Base-by-base conservation (phyloP, 2,329 filamentous ascomycete species). In the Chaetomiaceae sp. region DNA sequence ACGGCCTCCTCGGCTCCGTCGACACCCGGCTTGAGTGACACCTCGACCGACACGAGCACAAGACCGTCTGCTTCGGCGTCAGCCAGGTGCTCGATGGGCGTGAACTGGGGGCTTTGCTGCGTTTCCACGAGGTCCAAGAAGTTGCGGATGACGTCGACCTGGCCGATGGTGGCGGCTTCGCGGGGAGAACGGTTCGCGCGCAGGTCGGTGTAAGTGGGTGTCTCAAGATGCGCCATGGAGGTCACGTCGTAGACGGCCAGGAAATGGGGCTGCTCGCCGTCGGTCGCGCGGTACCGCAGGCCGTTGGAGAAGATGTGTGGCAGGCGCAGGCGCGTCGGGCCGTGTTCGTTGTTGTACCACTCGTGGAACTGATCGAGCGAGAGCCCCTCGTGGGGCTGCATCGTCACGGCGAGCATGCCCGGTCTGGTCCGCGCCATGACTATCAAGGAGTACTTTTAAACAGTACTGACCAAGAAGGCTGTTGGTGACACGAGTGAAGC, bases 311-410 rank as follows among this genome's bases (percentile, higher is more conserved):
- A 80, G 61, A 90, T 81, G 58, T 84, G 81, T 4, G 86, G 79
- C 12, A 94, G 69, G 39, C 87, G 83, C 6, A 94, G 76, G 38
- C 88, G 84, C 14, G 82, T 79, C 15, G 88, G 88, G 44, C 88
- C 88, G 68, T 95, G 88, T 69, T 95, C 88, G 65, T 89, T 93
- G 70, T 94, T 90, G 72, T 95, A 95, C 86, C 87, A 91, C 63
- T 94, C 87, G 66, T 94, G 85, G 68, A 95, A 94, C 59, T 86
- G 80, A 52, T 78, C 72, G 38, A 75, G 66, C 45, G 82, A 72
- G 57, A 88, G 74, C 55, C 75, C 75, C 47, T 78, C 72, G 63
- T 78, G 75, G 58, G 88, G 87, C 67, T 90, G 82, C 84, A 94
- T 94, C 14, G 86, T 89, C 56, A 95, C 88, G 64, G 84, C 88